Evolutionary conservation across 768 basidiomycete species (phyloP).

Genomic region (Rhodotorula diobovata): DNA sequence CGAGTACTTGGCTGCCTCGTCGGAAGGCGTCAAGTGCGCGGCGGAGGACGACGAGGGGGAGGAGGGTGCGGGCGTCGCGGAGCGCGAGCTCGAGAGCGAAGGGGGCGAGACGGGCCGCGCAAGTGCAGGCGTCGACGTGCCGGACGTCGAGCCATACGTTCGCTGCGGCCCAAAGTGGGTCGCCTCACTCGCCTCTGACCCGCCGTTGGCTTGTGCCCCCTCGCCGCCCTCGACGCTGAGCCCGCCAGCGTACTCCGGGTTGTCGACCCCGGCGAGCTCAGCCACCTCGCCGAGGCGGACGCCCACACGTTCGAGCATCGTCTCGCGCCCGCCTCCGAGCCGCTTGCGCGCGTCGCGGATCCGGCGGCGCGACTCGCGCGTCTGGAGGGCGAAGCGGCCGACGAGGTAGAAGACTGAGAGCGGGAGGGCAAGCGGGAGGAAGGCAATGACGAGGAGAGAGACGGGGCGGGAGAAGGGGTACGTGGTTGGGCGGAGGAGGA

Average conservation of each 20-base stretch:
- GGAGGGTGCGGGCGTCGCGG: not conserved
- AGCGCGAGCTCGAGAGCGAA: not conserved
- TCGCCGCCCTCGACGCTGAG: not conserved
- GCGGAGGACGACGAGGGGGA: not conserved
- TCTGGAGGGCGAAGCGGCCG: constrained; percentile 58
- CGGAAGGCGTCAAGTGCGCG: not conserved
- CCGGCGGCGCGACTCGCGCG: constrained; percentile 61
- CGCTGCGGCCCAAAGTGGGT: not conserved
- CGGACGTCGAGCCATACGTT: not conserved
- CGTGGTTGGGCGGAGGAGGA: constrained; percentile 55
- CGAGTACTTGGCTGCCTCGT: constrained; percentile 1
- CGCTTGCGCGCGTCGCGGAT: constrained; percentile 54
- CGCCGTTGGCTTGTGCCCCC: not conserved
- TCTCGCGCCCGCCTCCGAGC: constrained; percentile 19
- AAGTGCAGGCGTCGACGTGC: not conserved
- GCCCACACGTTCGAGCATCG: constrained; percentile 32
- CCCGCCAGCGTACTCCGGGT: constrained; percentile 25
- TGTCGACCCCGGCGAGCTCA: constrained; percentile 28
- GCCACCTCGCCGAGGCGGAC: constrained; percentile 24
- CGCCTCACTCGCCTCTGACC: constrained; percentile 4
- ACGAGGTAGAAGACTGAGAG: constrained; percentile 44
- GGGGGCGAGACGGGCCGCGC: not conserved
- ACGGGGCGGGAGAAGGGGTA: constrained; percentile 53
- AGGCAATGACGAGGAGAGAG: constrained; percentile 21
- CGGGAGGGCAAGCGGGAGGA: constrained; percentile 36